Evolutionary conservation across 441 rosid genomes (phyloP).

Genomic region (Pelargonium australe): DNA sequence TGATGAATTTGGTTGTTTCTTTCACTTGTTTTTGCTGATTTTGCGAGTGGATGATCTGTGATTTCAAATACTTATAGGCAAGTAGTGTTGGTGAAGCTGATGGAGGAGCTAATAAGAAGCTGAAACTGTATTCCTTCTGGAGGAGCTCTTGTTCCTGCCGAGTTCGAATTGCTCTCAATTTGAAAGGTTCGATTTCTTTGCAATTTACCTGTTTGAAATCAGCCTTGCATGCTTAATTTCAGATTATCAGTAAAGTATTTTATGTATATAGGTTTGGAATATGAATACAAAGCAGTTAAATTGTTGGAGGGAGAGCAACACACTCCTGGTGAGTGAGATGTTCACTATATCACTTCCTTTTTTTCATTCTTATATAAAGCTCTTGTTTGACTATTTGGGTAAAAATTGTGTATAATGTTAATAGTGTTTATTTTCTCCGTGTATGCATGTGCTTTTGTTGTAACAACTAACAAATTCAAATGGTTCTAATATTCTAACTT

Average conservation of each 20-base stretch:
- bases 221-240: no score
- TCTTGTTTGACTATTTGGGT: neutral
- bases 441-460: no score
- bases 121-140: slow-evolving; percentile 2
- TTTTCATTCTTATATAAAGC: neutral
- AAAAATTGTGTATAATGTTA: no score
- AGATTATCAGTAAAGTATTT: neutral
- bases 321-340: slow-evolving; percentile 43
- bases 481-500: no score
- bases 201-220: no score
- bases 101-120: neutral
- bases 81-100: neutral
- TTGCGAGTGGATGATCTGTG: neutral
- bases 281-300: slow-evolving; percentile 58
- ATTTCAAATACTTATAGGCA: neutral
- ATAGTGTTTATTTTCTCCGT: no score
- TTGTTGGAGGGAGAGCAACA: slow-evolving; percentile 43
- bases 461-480: no score
- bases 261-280: slow-evolving; percentile 39
- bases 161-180: neutral
- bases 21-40: neutral
- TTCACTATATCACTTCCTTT: neutral
- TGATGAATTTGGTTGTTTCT: no score
- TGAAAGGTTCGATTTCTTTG: neutral
- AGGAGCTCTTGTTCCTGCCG: slow-evolving; percentile 5